Evolutionary conservation across 2,329 filamentous ascomycete genomes (phyloP), one percentile per base, ranked within the genome.

Genomic region (Lasiodiplodia gonubiensis): DNA sequence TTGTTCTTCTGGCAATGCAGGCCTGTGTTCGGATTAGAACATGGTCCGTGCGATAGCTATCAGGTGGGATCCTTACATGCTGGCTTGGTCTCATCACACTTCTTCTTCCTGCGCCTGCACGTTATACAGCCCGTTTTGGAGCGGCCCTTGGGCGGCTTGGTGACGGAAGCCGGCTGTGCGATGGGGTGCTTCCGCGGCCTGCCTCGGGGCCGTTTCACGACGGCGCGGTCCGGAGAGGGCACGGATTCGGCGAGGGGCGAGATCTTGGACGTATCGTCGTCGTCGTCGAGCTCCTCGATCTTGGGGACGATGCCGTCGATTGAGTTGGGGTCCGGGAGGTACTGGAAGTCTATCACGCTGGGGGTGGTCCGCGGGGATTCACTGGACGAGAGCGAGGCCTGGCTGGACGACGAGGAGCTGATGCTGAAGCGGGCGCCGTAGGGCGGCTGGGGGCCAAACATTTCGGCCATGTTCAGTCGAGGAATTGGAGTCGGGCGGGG

Each of bases 1-100:
- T 93, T 92, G 77, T 97, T 97, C 84, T 97, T 97, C 80, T 95
- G 90, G 75, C 93, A 97, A 74, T 96, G 96, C 78, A 92, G 85
- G 48, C 65, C 65, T 67, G 54, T 30, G 7, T 25, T 23, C 30
- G 25, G 53, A 35, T 57, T 37, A 27, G 53, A 21, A n/a, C 27
- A 21, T 54, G 53, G 46, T 18, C 51, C 49, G 51, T 46, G 51
- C 49, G 16, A 37, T 30, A 39, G 42, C 52, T 21, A 39, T 51
- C 49, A 7, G 27, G 21, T 14, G 23, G 60, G 51, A 63, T 21
- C 65, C 71, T 64, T 76, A 81, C 80, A 84, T 51, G 75, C 75
- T 46, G 81, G 81, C 70, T 80, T 82, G 53, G 80, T 80, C 72
- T 84, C 82, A 70, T 84, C 82, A 72, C 86, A 88, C 75, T 88